A percentile compares a stretch with the other conserved stretches of the same genome.
These are phyloP conservation scores for Russula foetens DNA, from an alignment of 768 basidiomycete species.

Conservation along the genomic window DNA sequence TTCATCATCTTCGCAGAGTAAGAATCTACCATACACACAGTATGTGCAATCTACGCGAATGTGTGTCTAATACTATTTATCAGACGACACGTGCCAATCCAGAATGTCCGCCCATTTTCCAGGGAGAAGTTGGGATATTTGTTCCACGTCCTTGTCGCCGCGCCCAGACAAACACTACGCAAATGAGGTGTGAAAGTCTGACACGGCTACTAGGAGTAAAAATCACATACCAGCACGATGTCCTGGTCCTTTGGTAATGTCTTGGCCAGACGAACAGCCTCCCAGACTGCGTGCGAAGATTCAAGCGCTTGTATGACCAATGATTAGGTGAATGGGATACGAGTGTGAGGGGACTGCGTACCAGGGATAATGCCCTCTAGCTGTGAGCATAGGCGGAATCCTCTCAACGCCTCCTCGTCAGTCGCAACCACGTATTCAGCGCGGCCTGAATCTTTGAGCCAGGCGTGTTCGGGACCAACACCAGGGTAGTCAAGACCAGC, in stretches of 20 bases:
- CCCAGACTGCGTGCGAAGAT: conserved; percentile 95
- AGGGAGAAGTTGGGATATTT: conserved; percentile 89
- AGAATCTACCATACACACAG: neutral
- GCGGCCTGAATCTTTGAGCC: conserved; percentile 89
- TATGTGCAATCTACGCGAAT: neutral
- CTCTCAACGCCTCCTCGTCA: conserved; percentile 88
- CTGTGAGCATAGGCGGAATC: conserved; percentile 88
- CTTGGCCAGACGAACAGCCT: conserved; percentile 77
- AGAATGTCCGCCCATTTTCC: conserved; percentile 89
- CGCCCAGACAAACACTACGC: conserved; percentile 84
- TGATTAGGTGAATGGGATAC: conserved; percentile 8
- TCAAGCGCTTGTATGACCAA: conserved; percentile 61
- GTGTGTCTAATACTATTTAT: conserved; percentile 1
- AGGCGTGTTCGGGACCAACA: conserved; percentile 97
- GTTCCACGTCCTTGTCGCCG: conserved; percentile 97
- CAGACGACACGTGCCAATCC: conserved; percentile 77
- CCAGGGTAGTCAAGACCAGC: conserved; percentile 96
- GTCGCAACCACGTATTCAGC: conserved; percentile 92
- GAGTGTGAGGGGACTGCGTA: conserved; percentile 27
- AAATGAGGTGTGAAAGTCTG: neutral
- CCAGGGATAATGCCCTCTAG: conserved; percentile 96
- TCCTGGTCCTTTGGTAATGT: conserved; percentile 77
- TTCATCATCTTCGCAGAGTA: neutral
- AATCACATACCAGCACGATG: conserved; percentile 74
- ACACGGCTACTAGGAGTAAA: neutral